Percentiles rank a stretch among this genome's conserved stretches.
Evolutionary conservation across 2,329 filamentous ascomycete species (phyloP).

Genomic region (Trichophyton verrucosum): DNA sequence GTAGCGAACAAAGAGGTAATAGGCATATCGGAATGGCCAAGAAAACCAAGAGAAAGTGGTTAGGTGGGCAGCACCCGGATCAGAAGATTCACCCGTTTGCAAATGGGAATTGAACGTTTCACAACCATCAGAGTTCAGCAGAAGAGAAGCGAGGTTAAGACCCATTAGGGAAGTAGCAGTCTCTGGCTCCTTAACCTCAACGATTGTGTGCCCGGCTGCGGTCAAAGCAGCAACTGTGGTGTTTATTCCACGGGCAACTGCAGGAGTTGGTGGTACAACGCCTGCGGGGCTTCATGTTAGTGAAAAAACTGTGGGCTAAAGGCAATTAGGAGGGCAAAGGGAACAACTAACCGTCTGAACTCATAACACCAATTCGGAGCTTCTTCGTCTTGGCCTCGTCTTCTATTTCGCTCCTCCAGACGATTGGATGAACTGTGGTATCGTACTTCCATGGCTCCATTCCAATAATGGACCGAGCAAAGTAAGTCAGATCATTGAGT

Average conservation of each 20-base stretch:
- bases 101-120: slow-evolving; percentile 67
- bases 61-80: slow-evolving; percentile 65
- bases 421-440: slow-evolving; percentile 70
- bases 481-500: slow-evolving; percentile 69
- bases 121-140: slow-evolving; percentile 77
- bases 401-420: slow-evolving; percentile 56
- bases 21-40: slow-evolving; percentile 63
- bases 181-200: slow-evolving; percentile 51
- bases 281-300: slow-evolving; percentile 24
- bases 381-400: slow-evolving; percentile 49
- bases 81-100: slow-evolving; percentile 64
- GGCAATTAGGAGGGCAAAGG: not conserved
- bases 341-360: slow-evolving; percentile 46
- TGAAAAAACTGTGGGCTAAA: not conserved
- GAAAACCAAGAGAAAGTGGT: slow-evolving; percentile 61
- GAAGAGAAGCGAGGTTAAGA: slow-evolving; percentile 61
- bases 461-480: slow-evolving; percentile 61
- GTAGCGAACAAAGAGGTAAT: slow-evolving; percentile 83
- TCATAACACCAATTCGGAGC: slow-evolving; percentile 63
- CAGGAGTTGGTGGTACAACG: slow-evolving; percentile 76
- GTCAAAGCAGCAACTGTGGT: slow-evolving; percentile 57
- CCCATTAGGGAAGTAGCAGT: slow-evolving; percentile 67
- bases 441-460: slow-evolving; percentile 89
- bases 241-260: slow-evolving; percentile 64
- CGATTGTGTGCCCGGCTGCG: slow-evolving; percentile 62